Percentiles rank a stretch among this genome's conserved stretches.
phyloP scores from a whole-genome alignment of 1,284 basidiomycete genomes.

The Lentinula novae-zelandiae region DNA sequence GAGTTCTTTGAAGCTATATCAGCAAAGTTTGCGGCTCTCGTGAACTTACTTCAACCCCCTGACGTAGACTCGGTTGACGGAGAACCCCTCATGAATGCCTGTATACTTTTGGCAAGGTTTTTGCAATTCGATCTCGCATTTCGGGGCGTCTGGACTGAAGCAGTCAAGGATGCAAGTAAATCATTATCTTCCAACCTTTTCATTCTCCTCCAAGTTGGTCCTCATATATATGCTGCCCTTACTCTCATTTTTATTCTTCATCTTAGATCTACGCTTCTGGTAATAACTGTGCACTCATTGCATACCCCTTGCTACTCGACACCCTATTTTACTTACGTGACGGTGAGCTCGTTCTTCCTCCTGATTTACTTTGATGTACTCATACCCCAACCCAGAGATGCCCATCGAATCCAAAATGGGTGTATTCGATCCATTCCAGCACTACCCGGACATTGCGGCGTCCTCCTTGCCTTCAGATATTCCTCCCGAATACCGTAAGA shows the following conservation, averaged over 20 bases:
- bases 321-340: constrained; percentile 71
- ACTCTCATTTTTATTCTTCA: constrained; percentile 9
- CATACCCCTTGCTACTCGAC: constrained; percentile 66
- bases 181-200: constrained; percentile 46
- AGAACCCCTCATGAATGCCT: constrained; percentile 23
- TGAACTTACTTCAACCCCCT: constrained; percentile 29
- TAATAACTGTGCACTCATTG: constrained; percentile 45
- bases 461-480: constrained; percentile 54
- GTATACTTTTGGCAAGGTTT: constrained; percentile 57
- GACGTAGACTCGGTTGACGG: constrained; percentile 16
- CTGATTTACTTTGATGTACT: too few relatives aligned
- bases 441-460: constrained; percentile 51
- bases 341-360: constrained; percentile 38
- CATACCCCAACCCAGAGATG: constrained; percentile 42
- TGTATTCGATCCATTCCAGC: constrained; percentile 55
- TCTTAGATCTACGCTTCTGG: constrained; percentile 49
- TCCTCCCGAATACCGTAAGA: constrained; percentile 51
- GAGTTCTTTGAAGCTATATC: constrained; percentile 46
- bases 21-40: constrained; percentile 40
- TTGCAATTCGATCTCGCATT: constrained; percentile 73
- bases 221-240: neutral
- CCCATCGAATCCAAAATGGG: constrained; percentile 52
- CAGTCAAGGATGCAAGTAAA: constrained; percentile 43
- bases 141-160: constrained; percentile 52
- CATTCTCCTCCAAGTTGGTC: constrained; percentile 53